phyloP scores from a whole-genome alignment of 352 stramenopile genomes.

The Phytophthora uliginosa region DNA sequence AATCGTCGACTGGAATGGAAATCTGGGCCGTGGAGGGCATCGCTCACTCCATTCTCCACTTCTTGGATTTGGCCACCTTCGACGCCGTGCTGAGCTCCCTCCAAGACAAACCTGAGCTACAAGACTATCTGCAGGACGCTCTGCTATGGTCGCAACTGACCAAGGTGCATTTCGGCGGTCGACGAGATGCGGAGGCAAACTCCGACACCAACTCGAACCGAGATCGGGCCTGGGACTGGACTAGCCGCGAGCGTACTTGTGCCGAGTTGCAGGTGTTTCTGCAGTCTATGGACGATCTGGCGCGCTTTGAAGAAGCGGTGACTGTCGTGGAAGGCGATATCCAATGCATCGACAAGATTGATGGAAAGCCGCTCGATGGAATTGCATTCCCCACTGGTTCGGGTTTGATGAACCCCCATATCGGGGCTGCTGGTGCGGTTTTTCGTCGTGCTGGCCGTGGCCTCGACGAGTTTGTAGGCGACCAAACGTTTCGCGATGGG shows the following conservation, averaged over 20 bases:
- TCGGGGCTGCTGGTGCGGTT: slow-evolving; percentile 44
- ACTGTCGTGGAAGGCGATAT: slow-evolving; percentile 43
- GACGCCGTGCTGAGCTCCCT: slow-evolving; percentile 1
- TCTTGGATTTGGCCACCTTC: slow-evolving; percentile 5
- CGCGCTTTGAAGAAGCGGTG: slow-evolving; percentile 35
- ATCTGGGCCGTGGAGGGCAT: slow-evolving; percentile 4
- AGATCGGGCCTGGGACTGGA: slow-evolving; percentile 36
- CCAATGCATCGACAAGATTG: slow-evolving; percentile 27
- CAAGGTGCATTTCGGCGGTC: slow-evolving; percentile 20
- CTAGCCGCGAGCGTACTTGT: slow-evolving; percentile 20
- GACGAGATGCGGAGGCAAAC: slow-evolving; percentile 1
- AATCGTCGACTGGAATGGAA: neutral
- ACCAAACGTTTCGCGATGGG: slow-evolving; percentile 25
- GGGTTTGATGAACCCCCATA: slow-evolving; percentile 43
- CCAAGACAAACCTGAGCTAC: slow-evolving; percentile 8
- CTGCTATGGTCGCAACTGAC: slow-evolving; percentile 45
- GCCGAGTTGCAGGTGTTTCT: slow-evolving; percentile 39
- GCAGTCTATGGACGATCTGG: slow-evolving; percentile 28
- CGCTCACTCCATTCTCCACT: slow-evolving; percentile 3
- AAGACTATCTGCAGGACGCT: slow-evolving; percentile 32
- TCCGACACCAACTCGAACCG: neutral
- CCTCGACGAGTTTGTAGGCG: slow-evolving; percentile 40
- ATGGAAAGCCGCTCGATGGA: slow-evolving; percentile 44
- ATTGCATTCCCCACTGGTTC: slow-evolving; percentile 59
- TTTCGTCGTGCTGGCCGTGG: slow-evolving; percentile 54